Base-by-base conservation (phyloP, 306 rosid genomes). In the Hippophae gyantsensis region DNA sequence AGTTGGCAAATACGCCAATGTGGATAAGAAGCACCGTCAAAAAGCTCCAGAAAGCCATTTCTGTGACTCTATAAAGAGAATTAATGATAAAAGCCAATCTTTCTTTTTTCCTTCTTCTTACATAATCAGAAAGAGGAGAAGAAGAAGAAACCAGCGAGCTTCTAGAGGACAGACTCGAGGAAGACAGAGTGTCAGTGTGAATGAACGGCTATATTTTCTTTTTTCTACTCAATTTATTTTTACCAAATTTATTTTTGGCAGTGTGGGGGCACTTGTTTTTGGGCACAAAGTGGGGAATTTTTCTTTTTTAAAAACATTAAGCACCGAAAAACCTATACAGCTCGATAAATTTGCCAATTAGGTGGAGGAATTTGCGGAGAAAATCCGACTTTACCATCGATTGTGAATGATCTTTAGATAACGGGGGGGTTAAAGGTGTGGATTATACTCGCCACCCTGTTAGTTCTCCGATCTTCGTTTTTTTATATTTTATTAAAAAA, bases 101-200 rank as follows among this genome's bases (percentile, higher is more conserved):
- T 38, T 54, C 67, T 11, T 40, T 62, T 61, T 18, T 47, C 71
- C 70, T 40, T 23, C 67, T 63, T 13, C 27, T 76, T 73, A 82
- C 95, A 84, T 78, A 62, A 63, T 75, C 68, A 69, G 64, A 62
- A 54, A 58, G 64, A 59, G 64, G 42, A 43, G 66, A 14, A 41
- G 42, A 3, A 43, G 9, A 12, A 13, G 68, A 48, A 58, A 50
- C 59, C 65, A 56, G 61, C 3, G 12, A 40, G 27, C 58, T 40
- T 54, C 7, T 26, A 42, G 42, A 54, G 18, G 18, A 3, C 6
- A n/a, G 56, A 9, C 50, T 41, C 55, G 13, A n/a, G 64, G 14
- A 48, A 6, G 4, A 4, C 38, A 49, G 26, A 3, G 52, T 58
- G 14, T 12, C 14, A 41, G 41, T 55, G 38, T 9, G 42, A 43